These are phyloP conservation scores for Asterophora parasitica DNA, from an alignment of 768 basidiomycete genomes.

Conservation along the genomic window DNA sequence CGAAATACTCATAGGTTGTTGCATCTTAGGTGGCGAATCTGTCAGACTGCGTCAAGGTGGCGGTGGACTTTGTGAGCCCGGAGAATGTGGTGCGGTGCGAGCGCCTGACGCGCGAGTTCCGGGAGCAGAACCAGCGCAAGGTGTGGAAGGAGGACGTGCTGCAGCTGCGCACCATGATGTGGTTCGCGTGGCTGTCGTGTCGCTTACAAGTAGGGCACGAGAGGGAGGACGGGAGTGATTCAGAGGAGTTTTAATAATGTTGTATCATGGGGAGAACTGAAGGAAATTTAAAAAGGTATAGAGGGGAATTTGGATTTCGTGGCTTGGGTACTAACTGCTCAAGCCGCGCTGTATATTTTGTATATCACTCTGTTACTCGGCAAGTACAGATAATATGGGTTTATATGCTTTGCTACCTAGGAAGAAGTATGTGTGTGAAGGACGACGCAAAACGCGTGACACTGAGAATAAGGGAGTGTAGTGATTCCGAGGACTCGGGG, in stretches of 20 bases:
- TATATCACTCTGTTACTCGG: no score
- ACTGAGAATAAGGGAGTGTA: no score
- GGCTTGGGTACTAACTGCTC: no score
- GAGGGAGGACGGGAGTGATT: neutral
- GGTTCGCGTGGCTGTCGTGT: conserved; percentile 87
- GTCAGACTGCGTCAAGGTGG: conserved; percentile 94
- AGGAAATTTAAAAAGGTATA: neutral
- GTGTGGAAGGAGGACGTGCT: conserved; percentile 95
- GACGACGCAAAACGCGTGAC: no score
- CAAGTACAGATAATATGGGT: no score
- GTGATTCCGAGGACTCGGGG: no score
- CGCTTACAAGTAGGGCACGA: conserved; percentile 27
- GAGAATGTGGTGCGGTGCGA: conserved; percentile 89
- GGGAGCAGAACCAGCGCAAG: conserved; percentile 81
- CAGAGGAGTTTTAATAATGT: neutral
- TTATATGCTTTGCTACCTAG: no score
- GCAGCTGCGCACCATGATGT: conserved; percentile 88
- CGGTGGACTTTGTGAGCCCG: conserved; percentile 90
- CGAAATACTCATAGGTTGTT: neutral
- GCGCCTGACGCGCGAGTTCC: conserved; percentile 81
- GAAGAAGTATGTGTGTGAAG: no score
- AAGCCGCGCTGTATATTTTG: no score
- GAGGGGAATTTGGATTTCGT: neutral
- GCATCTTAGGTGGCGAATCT: conserved; percentile 77
- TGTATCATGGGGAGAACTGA: neutral